Base-by-base conservation (phyloP, 2,329 filamentous ascomycete genomes). In the Cercospora sp. region DNA sequence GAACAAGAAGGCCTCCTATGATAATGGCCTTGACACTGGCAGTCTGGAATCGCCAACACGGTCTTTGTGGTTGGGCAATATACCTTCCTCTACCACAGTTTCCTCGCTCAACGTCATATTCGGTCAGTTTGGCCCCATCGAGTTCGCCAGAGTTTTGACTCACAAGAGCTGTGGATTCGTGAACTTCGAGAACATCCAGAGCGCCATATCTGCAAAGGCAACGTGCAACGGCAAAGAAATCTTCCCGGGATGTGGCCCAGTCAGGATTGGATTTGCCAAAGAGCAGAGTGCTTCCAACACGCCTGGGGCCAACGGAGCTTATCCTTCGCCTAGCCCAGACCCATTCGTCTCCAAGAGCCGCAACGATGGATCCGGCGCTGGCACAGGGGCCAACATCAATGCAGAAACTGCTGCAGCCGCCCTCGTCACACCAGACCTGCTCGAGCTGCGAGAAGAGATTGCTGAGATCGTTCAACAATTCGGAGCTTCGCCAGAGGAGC, bases 101-200 rank as follows among this genome's bases (percentile, higher is more conserved):
- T 97, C 94, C 1, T 98, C 95, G 0, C 83, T 99, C 69, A 93
- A 93, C 66, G 93, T 96, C 72, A 97, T 98, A 82, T 99, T 99
- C 83, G 92, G 92, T 79, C 87, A 90, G n/a, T 97, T 95, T 73
- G 95, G 95, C 9, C 87, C 91, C 3, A 97, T 99, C 71, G 86
- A 95, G 72, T 97, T 94, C 3, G 94, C 93, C 30, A 88, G 95
- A 71, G 95, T 99, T 4, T 85, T 99, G 70, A 98, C 95, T 0
- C 93, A 99, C 84, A 99, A 99, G 85, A 98, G 97, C 81, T 99
- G 95, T 78, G 95, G 94, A 3, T 99, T 99, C 75, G 94, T 99
- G 78, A 99, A 99, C 80, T 99, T 97, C 76, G 93, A 98, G 80
- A 90, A 88, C 68, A 82, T 95, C 32, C 94, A 98, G 72, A 97